Evolutionary conservation across 2,329 filamentous ascomycete species (phyloP), one percentile per base, ranked within the genome.

Genomic region (Pyricularia grisea): DNA sequence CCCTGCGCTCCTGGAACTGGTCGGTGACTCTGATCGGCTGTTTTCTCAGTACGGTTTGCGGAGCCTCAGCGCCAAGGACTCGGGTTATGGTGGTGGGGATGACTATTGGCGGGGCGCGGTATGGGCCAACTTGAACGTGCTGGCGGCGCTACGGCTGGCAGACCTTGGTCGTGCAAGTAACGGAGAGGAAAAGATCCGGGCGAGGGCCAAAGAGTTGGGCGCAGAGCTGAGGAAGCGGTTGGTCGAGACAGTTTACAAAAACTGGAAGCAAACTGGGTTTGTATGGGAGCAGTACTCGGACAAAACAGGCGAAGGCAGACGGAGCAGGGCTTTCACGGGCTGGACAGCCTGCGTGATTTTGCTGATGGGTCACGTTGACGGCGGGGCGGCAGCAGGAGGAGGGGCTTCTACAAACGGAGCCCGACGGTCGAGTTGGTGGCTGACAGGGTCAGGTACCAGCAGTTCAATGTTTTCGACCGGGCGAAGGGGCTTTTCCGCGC

Each of bases 321-420:
- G 88, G 20, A 91, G 88, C 12, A 88, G 90, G 79, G 88, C 90
- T 74, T 91, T 91, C 75, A 90, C 88, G 0, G 89, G 89, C 66
- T 91, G 89, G 89, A 91, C 89, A n/a, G 90, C 88, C 75, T 80
- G 90, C 78, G 86, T 91, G 64, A 88, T 90, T 12, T 89, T 90
- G 78, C 87, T 91, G 70, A 90, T 91, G 87, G 82, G 81, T 12
- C 28, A 36, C 23, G 17, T 33, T 23, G 14, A 23, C 4, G 12
- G 63, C 30, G 17, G 28, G 20, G 28, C 17, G 28, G 63, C 17
- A 65, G 17, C 17, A 33, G 63, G 63, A 33, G 63, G 17, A 33
- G 63, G 63, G 28, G 63, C 17, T n/a, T 65, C 28, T 65, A 33
- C 27, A 10, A 33, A 65, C 27, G 63, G 63, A 25, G 28, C 14